A percentile compares a stretch with the other conserved stretches of the same genome.
Conservation (phyloP, 1,284 basidiomycete species). For the Cutaneotrichosporon sp. region DNA sequence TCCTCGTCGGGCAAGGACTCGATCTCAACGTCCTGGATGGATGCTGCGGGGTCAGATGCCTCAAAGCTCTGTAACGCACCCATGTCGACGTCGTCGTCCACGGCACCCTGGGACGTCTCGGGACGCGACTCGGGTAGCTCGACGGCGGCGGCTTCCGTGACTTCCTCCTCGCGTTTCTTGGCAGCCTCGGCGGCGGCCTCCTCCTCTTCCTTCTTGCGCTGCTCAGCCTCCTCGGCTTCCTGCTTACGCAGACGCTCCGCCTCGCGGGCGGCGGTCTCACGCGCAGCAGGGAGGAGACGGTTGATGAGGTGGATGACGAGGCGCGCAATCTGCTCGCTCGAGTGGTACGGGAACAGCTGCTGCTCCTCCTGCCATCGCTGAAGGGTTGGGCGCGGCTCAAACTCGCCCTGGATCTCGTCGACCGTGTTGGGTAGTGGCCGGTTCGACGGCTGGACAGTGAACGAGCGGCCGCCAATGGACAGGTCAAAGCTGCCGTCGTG, state of each 20-base stretch:
- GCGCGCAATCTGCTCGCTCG: constrained; percentile 66
- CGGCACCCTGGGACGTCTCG: constrained; percentile 51
- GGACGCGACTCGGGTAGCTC: constrained; percentile 51
- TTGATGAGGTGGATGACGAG: constrained; percentile 70
- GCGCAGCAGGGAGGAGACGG: constrained; percentile 73
- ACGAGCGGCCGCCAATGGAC: constrained; percentile 35
- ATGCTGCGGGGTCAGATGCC: constrained; percentile 49
- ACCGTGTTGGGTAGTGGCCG: constrained; percentile 8
- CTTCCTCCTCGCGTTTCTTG: constrained; percentile 20
- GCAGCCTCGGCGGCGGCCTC: constrained; percentile 21
- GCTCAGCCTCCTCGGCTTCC: constrained; percentile 25
- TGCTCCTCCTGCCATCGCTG: constrained; percentile 88
- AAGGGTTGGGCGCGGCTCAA: constrained; percentile 67
- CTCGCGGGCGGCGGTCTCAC: constrained; percentile 49
- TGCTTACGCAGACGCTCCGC: constrained; percentile 39
- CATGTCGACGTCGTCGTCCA: constrained; percentile 71
- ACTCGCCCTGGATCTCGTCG: constrained; percentile 37
- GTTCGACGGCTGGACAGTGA: constrained; percentile 47
- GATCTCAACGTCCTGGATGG: constrained; percentile 7
- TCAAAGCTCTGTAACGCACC: constrained; percentile 33
- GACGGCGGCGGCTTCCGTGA: constrained; percentile 18
- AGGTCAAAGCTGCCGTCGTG: constrained; percentile 30
- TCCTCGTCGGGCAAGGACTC: constrained; percentile 4
- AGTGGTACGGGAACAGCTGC: constrained; percentile 70
- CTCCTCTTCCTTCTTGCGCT: constrained; percentile 16